These are phyloP conservation scores for Trichosanthes cucumerina DNA, from an alignment of 306 rosid genomes.

Conservation along the genomic window DNA sequence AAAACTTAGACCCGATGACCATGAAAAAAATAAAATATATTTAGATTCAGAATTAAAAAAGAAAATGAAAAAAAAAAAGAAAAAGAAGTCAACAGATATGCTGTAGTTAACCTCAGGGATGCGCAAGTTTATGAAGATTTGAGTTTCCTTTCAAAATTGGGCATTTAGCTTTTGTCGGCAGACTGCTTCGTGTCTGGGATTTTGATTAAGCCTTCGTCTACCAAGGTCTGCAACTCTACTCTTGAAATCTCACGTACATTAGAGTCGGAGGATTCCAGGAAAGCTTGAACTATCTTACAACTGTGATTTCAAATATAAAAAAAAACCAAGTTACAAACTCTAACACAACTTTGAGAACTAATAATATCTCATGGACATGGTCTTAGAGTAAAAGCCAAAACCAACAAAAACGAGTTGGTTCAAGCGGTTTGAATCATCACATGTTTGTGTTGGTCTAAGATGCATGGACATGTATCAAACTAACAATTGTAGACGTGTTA, in stretches of 20 bases:
- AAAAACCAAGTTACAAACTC: not conserved
- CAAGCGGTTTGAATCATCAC: not conserved
- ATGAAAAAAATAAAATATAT: no score
- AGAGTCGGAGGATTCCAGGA: slow-evolving; percentile 56
- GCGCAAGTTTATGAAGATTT: not conserved
- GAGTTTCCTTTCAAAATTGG: not conserved
- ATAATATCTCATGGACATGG: not conserved
- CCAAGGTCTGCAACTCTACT: slow-evolving; percentile 58
- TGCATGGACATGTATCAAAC: not conserved
- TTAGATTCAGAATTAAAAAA: no score
- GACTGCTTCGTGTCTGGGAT: not conserved
- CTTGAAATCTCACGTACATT: slow-evolving; percentile 36
- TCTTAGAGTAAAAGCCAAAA: not conserved
- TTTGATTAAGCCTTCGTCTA: slow-evolving; percentile 48
- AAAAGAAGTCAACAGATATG: not conserved
- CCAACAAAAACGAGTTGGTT: not conserved
- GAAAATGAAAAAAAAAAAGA: no score
- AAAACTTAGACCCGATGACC: not conserved
- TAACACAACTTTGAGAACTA: not conserved
- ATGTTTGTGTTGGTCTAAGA: not conserved
- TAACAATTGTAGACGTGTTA: no score
- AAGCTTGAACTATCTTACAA: slow-evolving; percentile 70
- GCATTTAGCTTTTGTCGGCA: not conserved
- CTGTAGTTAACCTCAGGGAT: not conserved
- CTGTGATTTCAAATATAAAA: slow-evolving; percentile 37